phyloP scores from a whole-genome alignment of 1,284 basidiomycete species.

The Rhizoctonia solani region DNA sequence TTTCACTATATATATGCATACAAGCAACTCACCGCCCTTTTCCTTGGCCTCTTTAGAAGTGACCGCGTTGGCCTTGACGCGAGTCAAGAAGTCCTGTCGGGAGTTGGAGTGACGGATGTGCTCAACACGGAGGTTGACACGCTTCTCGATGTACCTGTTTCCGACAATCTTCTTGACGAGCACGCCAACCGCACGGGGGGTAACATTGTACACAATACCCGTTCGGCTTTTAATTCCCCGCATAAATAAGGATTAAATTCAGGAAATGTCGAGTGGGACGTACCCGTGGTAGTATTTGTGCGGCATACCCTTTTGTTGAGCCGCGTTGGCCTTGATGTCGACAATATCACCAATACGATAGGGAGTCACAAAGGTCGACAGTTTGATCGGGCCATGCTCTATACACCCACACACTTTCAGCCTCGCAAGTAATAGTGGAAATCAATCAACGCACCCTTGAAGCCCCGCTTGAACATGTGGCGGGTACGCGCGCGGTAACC shows the following conservation, averaged over 20 bases:
- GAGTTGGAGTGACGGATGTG: constrained; percentile 99
- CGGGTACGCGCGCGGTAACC: constrained; percentile 99
- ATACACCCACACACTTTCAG: constrained; percentile 41
- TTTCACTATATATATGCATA: constrained; percentile 7
- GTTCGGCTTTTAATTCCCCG: constrained; percentile 67
- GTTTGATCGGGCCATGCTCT: constrained; percentile 90
- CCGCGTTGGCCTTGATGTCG: constrained; percentile 99
- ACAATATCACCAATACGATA: constrained; percentile 98
- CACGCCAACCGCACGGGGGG: constrained; percentile 91
- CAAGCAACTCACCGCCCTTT: constrained; percentile 74
- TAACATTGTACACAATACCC: constrained; percentile 98
- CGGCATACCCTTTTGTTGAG: constrained; percentile 99
- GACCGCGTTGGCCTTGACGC: constrained; percentile 91
- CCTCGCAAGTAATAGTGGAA: neutral
- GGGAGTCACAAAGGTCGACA: constrained; percentile 92
- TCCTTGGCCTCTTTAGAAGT: constrained; percentile 84
- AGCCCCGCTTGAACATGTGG: constrained; percentile 98
- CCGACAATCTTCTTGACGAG: constrained; percentile 99
- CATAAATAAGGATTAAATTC: neutral
- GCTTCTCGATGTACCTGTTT: constrained; percentile 99
- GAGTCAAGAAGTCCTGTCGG: constrained; percentile 96
- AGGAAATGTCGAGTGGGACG: constrained; percentile 42
- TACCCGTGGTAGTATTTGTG: constrained; percentile 95
- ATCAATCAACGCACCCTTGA: constrained; percentile 75
- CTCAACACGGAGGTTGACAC: constrained; percentile 98